Conservation (phyloP, 2,329 filamentous ascomycete genomes). For the Pestalotiopsis sp. region DNA sequence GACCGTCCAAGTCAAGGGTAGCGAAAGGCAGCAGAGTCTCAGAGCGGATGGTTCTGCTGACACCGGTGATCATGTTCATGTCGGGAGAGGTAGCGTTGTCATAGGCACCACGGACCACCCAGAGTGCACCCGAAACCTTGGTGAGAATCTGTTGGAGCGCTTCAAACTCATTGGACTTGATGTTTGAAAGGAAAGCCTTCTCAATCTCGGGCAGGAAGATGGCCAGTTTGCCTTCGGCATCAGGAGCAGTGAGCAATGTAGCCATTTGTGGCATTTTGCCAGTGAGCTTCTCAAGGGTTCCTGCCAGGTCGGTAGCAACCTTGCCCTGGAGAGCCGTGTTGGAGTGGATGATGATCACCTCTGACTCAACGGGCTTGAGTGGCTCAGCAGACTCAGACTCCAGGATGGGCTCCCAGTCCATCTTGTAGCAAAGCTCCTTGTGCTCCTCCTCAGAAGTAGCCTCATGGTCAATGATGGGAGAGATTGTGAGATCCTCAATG, state of each 20-base stretch:
- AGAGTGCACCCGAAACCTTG: conserved; percentile 34
- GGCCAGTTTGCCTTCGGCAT: conserved; percentile 38
- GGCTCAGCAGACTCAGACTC: conserved; percentile 26
- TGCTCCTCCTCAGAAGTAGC: conserved; percentile 30
- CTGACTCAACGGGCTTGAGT: conserved; percentile 24
- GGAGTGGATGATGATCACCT: conserved; percentile 42
- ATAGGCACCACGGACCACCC: conserved; percentile 39
- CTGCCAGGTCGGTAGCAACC: conserved; percentile 36
- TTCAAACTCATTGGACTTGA: conserved; percentile 41
- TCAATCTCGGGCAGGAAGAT: conserved; percentile 50
- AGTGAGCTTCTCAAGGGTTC: conserved; percentile 33
- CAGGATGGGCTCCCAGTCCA: conserved; percentile 47
- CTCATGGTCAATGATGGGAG: conserved; percentile 42
- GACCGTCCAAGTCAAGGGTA: conserved; percentile 34
- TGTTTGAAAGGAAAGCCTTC: conserved; percentile 41
- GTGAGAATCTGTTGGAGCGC: conserved; percentile 32
- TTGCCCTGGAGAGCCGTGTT: conserved; percentile 34
- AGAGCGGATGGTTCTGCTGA: conserved; percentile 36
- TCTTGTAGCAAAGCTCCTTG: conserved; percentile 49
- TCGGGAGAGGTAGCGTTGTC: conserved; percentile 33
- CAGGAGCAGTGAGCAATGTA: conserved; percentile 28
- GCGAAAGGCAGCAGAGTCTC: conserved; percentile 35
- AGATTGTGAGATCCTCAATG: conserved; percentile 39
- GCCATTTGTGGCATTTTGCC: conserved; percentile 35
- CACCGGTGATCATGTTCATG: conserved; percentile 35